Evolutionary conservation across 768 basidiomycete genomes (phyloP).

Genomic region (Fomitopsis serialis): DNA sequence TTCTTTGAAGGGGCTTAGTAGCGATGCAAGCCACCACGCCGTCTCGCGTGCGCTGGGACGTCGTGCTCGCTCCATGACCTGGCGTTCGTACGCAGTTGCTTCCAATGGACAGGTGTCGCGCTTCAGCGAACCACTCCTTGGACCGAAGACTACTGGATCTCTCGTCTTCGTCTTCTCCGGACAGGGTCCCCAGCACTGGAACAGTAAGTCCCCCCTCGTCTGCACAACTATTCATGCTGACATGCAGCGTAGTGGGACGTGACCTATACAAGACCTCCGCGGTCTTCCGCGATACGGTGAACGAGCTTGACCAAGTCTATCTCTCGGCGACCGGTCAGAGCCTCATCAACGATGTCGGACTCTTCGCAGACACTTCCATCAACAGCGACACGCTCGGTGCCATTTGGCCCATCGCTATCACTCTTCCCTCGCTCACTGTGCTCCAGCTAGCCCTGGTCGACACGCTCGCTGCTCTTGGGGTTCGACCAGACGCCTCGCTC

Average conservation of each 20-base stretch:
- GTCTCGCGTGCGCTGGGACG: slow-evolving; percentile 2
- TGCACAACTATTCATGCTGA: background rate
- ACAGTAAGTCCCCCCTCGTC: slow-evolving; percentile 25
- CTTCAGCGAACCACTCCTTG: background rate
- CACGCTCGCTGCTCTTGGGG: slow-evolving; percentile 28
- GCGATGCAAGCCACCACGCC: background rate
- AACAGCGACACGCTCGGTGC: slow-evolving; percentile 9
- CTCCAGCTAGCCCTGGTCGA: slow-evolving; percentile 43
- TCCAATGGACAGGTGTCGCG: slow-evolving; percentile 1
- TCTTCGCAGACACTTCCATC: slow-evolving; percentile 24
- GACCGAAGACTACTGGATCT: slow-evolving; percentile 12
- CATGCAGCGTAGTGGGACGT: slow-evolving; percentile 26
- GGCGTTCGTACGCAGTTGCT: slow-evolving; percentile 7
- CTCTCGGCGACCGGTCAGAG: slow-evolving; percentile 27
- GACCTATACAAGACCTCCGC: slow-evolving; percentile 29
- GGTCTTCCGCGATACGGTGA: slow-evolving; percentile 33
- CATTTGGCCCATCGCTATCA: slow-evolving; percentile 30
- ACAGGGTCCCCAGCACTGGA: slow-evolving; percentile 35
- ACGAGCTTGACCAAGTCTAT: slow-evolving; percentile 33
- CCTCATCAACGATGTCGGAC: slow-evolving; percentile 29
- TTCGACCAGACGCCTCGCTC: slow-evolving; percentile 33
- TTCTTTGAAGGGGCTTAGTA: background rate
- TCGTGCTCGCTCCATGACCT: slow-evolving; percentile 10
- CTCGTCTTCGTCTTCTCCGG: slow-evolving; percentile 36
- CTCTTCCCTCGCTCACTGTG: slow-evolving; percentile 37